Evolutionary conservation across 1,284 basidiomycete genomes (phyloP), one percentile per base, ranked within the genome.

Genomic region (Puccinia triticina): DNA sequence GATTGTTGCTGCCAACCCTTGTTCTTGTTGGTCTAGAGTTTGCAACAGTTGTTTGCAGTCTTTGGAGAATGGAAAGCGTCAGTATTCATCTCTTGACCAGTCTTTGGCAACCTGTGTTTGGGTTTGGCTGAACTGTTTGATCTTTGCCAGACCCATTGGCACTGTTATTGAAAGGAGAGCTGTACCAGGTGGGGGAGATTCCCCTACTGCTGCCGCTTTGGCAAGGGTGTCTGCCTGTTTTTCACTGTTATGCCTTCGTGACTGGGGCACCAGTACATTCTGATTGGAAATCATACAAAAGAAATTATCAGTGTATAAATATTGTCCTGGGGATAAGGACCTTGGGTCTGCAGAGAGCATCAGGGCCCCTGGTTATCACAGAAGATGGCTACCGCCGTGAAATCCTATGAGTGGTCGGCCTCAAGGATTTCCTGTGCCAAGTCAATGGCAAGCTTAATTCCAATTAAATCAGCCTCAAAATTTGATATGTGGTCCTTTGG

Each of bases 361-460:
- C 11, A 64, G 61, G 18, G 61, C 61, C 61, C 61, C 61, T 64
- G 61, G 18, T 64, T 64, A n/a, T 64, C 61, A 16, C 61, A 14
- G 18, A 37, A 64, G 16, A 64, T 64, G 26, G 61, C 61, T 7
- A 64, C 32, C 26, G 16, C 61, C 12, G n/a, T 37, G 29, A 37
- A 16, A 2, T 64, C 32, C 29, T 37, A 7, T 12, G 61, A 18
- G 5, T 1, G 32, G 32, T n/a, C 32, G 5, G 61, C 23, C 12
- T 14, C 8, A 18, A 64, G 4, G 14, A 37, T 34, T 37, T 37
- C 18, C 21, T 64, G 7, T 34, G 32, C 34, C 32, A 64, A 5
- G 10, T 2, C 2, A 12, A n/a, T 64, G 29, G 61, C 61, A 29
- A 64, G 32, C 14, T 37, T n/a, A 11, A 64, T 64, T 18, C 61